These are phyloP conservation scores for Trichosporon sp. DNA, from an alignment of 1,284 basidiomycete genomes.

Conservation along the genomic window DNA sequence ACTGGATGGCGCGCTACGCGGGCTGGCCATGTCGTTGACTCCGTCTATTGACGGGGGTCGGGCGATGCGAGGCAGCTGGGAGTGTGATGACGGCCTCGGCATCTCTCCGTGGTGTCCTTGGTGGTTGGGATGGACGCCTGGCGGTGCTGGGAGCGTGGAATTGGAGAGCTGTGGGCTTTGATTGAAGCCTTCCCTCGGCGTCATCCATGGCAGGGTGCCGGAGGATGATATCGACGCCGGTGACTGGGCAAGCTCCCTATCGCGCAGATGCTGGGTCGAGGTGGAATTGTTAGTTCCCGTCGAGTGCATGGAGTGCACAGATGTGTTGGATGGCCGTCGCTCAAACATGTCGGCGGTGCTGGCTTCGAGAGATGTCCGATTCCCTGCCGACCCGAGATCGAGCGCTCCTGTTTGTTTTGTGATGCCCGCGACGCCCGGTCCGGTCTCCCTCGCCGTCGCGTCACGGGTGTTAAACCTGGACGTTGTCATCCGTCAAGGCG, in stretches of 20 bases:
- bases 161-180: not conserved
- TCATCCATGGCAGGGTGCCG: constrained; percentile 13
- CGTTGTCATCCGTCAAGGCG: not conserved
- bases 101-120: not conserved
- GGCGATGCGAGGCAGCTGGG: constrained; percentile 4
- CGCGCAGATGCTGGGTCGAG: not conserved
- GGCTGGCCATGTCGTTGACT: constrained; percentile 16
- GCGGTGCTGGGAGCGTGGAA: not conserved
- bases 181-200: constrained; percentile 6
- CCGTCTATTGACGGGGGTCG: not conserved
- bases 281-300: not conserved
- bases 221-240: constrained; percentile 28
- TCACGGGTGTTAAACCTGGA: constrained; percentile 1
- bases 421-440: constrained; percentile 4
- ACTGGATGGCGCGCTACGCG: constrained; percentile 26
- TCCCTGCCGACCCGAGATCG: not conserved
- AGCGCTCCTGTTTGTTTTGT: constrained; percentile 4
- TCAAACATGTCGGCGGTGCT: not conserved
- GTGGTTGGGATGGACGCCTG: not conserved
- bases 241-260: constrained; percentile 13
- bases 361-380: not conserved
- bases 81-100: not conserved
- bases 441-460: constrained; percentile 1
- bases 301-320: constrained; percentile 15
- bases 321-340: constrained; percentile 21